A percentile compares a stretch with the other conserved stretches of the same genome.
Conservation (phyloP, 495 filamentous ascomycete genomes). For the Rhypophila decipiens region DNA sequence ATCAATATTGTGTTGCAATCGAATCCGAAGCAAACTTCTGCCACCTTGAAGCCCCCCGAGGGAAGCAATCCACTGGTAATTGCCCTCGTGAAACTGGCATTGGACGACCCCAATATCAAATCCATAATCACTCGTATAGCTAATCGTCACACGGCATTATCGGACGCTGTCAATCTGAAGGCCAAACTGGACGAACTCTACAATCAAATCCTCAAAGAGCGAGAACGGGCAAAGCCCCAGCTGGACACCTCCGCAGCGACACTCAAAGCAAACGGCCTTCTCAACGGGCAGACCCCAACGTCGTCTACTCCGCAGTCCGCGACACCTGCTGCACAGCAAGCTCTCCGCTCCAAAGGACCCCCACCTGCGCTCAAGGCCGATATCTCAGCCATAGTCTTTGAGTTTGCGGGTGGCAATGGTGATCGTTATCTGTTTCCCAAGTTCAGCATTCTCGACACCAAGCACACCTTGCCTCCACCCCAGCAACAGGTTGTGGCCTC, state of each 20-base stretch:
- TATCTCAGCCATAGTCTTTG: slow-evolving; percentile 71
- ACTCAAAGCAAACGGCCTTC: slow-evolving; percentile 12
- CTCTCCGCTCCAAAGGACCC: slow-evolving; percentile 47
- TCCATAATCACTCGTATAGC: slow-evolving; percentile 37
- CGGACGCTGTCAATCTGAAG: slow-evolving; percentile 40
- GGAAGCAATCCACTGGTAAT: slow-evolving; percentile 38
- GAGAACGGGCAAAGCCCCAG: slow-evolving; percentile 18
- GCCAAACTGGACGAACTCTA: slow-evolving; percentile 29
- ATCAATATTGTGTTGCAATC: slow-evolving; percentile 40
- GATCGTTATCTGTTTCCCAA: slow-evolving; percentile 89
- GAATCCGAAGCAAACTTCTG: slow-evolving; percentile 38
- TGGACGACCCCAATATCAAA: slow-evolving; percentile 32
- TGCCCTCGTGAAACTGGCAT: slow-evolving; percentile 34
- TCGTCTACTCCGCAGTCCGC: slow-evolving; percentile 18
- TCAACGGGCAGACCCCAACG: slow-evolving; percentile 19
- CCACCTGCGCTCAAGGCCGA: slow-evolving; percentile 50
- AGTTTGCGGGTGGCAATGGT: slow-evolving; percentile 72
- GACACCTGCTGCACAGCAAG: slow-evolving; percentile 30
- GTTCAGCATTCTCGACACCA: slow-evolving; percentile 73
- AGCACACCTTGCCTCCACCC: slow-evolving; percentile 27
- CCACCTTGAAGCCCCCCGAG: slow-evolving; percentile 31
- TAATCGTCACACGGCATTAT: slow-evolving; percentile 31
- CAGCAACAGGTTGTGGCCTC: slow-evolving; percentile 53
- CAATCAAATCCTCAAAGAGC: slow-evolving; percentile 22
- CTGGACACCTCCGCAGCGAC: slow-evolving; percentile 10